phyloP scores from a whole-genome alignment of 1,284 basidiomycete genomes.

The Rhodotorula sp. region DNA sequence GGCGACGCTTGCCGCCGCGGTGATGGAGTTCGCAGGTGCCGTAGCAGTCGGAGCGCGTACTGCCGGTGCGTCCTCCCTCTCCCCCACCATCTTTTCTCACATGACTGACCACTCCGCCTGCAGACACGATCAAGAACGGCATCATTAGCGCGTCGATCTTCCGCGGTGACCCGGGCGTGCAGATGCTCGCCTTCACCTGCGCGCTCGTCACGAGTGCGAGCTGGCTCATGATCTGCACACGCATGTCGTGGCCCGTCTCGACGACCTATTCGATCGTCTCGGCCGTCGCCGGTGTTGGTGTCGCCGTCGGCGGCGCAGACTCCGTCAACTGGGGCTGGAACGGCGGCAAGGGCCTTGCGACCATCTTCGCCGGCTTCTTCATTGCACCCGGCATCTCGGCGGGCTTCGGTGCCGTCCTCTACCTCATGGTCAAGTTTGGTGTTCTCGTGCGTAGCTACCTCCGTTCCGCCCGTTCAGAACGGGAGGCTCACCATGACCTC shows the following conservation, averaged over 20 bases:
- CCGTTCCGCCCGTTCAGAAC: background rate
- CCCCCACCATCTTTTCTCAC: background rate
- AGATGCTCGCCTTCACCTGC: slow-evolving; percentile 56
- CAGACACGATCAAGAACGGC: slow-evolving; percentile 57
- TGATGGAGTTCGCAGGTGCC: slow-evolving; percentile 56
- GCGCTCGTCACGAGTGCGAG: slow-evolving; percentile 52
- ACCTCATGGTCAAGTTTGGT: slow-evolving; percentile 53
- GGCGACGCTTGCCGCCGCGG: slow-evolving; percentile 53
- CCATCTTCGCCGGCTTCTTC: slow-evolving; percentile 54
- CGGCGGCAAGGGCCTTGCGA: slow-evolving; percentile 54
- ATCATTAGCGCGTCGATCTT: slow-evolving; percentile 53
- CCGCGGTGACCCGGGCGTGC: slow-evolving; percentile 54
- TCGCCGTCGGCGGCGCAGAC: slow-evolving; percentile 54
- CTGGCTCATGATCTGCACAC: slow-evolving; percentile 54
- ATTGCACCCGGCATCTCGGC: slow-evolving; percentile 49
- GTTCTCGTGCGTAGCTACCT: slow-evolving; percentile 46
- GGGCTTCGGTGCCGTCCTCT: slow-evolving; percentile 55
- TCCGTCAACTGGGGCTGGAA: slow-evolving; percentile 59
- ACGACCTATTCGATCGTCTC: slow-evolving; percentile 51
- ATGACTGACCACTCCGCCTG: slow-evolving; percentile 38
- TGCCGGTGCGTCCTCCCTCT: slow-evolving; percentile 28
- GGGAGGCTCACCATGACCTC: background rate
- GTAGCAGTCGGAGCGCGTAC: slow-evolving; percentile 55
- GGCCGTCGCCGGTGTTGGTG: slow-evolving; percentile 56
- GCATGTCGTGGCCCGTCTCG: slow-evolving; percentile 54